phyloP scores from a whole-genome alignment of 192 early-diverging fungal species.

The Podila epigama region DNA sequence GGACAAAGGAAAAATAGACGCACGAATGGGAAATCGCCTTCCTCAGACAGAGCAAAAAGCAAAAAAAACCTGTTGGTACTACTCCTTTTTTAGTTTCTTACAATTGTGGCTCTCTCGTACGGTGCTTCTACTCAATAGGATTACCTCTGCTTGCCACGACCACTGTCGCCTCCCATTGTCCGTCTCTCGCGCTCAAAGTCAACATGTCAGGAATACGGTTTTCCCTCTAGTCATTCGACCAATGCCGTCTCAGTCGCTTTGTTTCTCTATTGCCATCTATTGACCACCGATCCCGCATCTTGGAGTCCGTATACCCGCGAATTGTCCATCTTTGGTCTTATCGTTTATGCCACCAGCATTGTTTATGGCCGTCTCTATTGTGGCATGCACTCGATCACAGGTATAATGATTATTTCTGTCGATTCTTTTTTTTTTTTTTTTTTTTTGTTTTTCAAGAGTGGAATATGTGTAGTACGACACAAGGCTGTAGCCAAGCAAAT shows the following conservation, averaged over 20 bases:
- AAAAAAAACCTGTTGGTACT: too few relatives aligned
- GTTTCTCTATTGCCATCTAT: constrained; percentile 56
- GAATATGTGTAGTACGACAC: not conserved
- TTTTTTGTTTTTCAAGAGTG: not conserved
- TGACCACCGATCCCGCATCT: constrained; percentile 48
- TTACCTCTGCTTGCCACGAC: constrained; percentile 84
- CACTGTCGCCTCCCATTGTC: constrained; percentile 77
- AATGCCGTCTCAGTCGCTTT: constrained; percentile 82
- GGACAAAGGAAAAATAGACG: not conserved
- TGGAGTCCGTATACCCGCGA: constrained; percentile 52
- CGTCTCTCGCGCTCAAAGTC: constrained; percentile 73
- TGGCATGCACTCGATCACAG: constrained; percentile 85
- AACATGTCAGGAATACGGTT: constrained; percentile 86
- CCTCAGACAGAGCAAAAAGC: not conserved
- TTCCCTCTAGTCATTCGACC: constrained; percentile 89
- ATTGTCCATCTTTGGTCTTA: constrained; percentile 43
- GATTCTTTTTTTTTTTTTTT: not conserved
- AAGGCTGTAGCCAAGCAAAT: not conserved
- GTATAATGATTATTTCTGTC: constrained; percentile 1
- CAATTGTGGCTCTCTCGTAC: too few relatives aligned
- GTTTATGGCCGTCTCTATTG: constrained; percentile 81
- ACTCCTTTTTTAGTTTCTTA: too few relatives aligned
- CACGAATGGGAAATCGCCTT: constrained; percentile 10
- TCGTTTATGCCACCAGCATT: constrained; percentile 67
- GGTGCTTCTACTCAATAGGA: constrained; percentile 67